Evolutionary conservation across 1,284 basidiomycete species (phyloP).

Genomic region (Ustilago curta): DNA sequence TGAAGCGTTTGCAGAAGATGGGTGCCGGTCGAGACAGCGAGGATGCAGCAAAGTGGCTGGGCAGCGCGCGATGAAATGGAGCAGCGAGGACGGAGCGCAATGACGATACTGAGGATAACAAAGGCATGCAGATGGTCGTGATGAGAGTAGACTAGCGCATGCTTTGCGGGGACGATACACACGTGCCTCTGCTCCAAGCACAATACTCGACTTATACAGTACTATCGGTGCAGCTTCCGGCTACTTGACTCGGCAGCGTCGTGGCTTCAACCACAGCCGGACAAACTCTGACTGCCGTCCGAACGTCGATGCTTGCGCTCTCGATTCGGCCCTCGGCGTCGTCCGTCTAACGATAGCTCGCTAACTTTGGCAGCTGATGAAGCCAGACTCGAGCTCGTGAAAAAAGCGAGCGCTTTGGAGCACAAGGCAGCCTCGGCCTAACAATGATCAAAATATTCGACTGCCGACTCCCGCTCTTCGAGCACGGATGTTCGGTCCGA

Average conservation of each 20-base stretch:
- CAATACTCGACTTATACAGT: not conserved
- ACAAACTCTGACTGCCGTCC: not conserved
- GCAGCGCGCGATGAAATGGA: constrained; percentile 13
- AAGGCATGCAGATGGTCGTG: constrained; percentile 17
- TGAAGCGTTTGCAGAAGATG: not conserved
- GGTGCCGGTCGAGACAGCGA: not conserved
- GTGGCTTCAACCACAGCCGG: constrained; percentile 9
- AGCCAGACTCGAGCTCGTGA: not conserved
- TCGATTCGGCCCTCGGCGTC: not conserved
- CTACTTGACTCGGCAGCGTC: not conserved
- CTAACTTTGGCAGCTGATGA: constrained; percentile 3
- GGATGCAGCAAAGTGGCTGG: not conserved
- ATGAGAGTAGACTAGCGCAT: not conserved
- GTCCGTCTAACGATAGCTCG: not conserved
- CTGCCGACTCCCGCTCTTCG: not conserved
- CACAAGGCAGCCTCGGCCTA: constrained; percentile 2
- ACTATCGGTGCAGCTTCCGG: not conserved
- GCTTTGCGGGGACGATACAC: not conserved
- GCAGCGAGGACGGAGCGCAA: constrained; percentile 10
- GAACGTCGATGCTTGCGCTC: not conserved
- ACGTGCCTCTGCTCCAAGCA: not conserved
- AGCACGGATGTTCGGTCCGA: constrained; percentile 38
- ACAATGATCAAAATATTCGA: not conserved
- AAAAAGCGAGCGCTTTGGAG: not conserved
- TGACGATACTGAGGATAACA: constrained; percentile 10